Base-by-base conservation (phyloP, 139 green algal species). In the Ostreobium quekettii region DNA sequence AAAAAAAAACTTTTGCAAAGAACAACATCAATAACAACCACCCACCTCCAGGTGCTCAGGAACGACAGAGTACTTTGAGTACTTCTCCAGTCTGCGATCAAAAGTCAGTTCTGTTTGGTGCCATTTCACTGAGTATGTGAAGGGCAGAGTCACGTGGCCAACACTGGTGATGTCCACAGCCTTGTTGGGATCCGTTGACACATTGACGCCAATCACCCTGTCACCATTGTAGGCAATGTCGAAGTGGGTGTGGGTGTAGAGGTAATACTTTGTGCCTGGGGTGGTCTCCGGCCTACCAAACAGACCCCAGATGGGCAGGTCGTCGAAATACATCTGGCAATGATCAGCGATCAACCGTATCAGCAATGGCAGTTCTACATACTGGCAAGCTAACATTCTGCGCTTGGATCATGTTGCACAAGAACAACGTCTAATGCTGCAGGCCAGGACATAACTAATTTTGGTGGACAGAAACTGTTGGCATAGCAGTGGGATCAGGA, bases 241-340 rank as follows among this genome's bases (percentile, higher is more conserved):
- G 79, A 96, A 97, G 80, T 97, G 89, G 70, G 96, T 89, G 77
- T 97, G 91, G 0, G 89, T 97, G 85, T 95, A 97, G 0, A 97
- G 74, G 62, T 75, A 93, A 65, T 84, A 77, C 37, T 70, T 71
- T 35, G 79, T 49, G 28, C 76, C 68, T 19, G 60, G 58, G n/a
- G 63, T 83, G 60, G 69, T 78, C 76, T 93, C 87, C 47, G 88
- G 78, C 71, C 91, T 95, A 60, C 91, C 91, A 11, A 97, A 80
- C 74, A 93, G 96, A 24, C 94, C 94, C 92, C 93, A 99, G 33
- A 99, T 88, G 1, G 95, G 95, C 49, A 99, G 83, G 70, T 96
- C 91, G 67, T 96, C 89, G 39, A 85, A 91, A 57, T 88, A 91
- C 85, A 96, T 93, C 86, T 95, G 86, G 56, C n/a, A n/a, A n/a